Evolutionary conservation across 768 basidiomycete species (phyloP).

Genomic region (Hypsizygus marmoreus): DNA sequence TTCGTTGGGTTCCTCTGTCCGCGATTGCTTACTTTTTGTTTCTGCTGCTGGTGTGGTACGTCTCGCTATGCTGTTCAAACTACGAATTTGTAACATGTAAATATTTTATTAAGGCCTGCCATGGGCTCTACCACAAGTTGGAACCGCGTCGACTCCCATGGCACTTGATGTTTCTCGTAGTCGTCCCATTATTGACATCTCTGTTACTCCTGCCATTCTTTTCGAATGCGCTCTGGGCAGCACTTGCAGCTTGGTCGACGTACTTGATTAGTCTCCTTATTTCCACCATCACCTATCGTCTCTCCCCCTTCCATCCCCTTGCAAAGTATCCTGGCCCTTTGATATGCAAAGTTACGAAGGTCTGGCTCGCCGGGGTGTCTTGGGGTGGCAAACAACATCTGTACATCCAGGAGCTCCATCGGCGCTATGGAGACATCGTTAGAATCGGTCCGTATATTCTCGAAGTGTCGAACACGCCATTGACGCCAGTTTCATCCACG

Average conservation of each 20-base stretch:
- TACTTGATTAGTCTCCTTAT: slow-evolving; percentile 3
- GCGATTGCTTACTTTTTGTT: too few relatives aligned
- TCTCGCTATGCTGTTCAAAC: too few relatives aligned
- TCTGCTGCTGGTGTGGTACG: too few relatives aligned
- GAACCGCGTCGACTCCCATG: slow-evolving; percentile 8
- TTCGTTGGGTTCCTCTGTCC: too few relatives aligned
- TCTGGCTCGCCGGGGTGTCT: slow-evolving; percentile 34
- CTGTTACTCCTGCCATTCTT: background rate
- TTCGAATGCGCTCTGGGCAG: background rate
- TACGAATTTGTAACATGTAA: too few relatives aligned
- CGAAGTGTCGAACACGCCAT: too few relatives aligned
- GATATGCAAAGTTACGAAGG: slow-evolving; percentile 38
- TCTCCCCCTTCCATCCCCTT: slow-evolving; percentile 51
- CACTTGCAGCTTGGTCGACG: slow-evolving; percentile 1
- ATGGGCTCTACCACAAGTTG: slow-evolving; percentile 7
- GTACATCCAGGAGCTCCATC: slow-evolving; percentile 46
- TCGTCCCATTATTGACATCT: slow-evolving; percentile 6
- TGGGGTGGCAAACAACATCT: slow-evolving; percentile 42
- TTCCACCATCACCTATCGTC: slow-evolving; percentile 47
- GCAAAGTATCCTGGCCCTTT: slow-evolving; percentile 48
- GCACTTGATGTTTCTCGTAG: slow-evolving; percentile 9
- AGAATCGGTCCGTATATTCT: slow-evolving; percentile 52
- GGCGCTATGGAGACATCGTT: slow-evolving; percentile 52
- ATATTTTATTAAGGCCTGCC: slow-evolving; percentile 13
- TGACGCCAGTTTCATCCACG: too few relatives aligned